These are phyloP conservation scores for Euphorbia schlechtendalii DNA, from an alignment of 441 rosid species.

Conservation along the genomic window DNA sequence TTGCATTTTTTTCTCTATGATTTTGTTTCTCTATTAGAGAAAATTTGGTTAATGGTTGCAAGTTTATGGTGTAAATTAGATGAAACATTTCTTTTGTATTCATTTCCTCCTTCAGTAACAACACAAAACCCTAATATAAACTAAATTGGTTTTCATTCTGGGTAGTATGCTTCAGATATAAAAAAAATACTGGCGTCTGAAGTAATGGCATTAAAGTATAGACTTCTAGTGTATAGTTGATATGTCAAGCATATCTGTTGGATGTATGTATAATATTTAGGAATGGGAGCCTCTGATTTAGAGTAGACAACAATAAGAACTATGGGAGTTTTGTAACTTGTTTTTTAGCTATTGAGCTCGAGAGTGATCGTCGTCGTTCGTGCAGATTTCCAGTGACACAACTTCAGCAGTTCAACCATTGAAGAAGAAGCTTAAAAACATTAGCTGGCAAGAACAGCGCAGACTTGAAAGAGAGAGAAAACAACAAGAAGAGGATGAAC, in stretches of 20 bases:
- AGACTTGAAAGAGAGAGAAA: conserved; percentile 66
- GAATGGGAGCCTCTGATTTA: neutral
- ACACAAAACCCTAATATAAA: conserved; percentile 6
- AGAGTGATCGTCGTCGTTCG: conserved; percentile 12
- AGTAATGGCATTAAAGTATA: neutral
- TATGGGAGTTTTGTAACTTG: neutral
- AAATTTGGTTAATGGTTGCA: neutral
- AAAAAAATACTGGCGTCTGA: neutral
- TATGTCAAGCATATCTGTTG: neutral
- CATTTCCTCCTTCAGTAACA: conserved; percentile 2
- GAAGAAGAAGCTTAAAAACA: conserved; percentile 53
- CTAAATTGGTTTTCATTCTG: neutral
- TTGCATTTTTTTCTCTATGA: neutral
- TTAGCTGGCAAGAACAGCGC: conserved; percentile 69
- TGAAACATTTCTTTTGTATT: neutral
- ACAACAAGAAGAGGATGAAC: conserved; percentile 75
- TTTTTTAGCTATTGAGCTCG: conserved; percentile 6
- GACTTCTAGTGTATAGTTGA: neutral
- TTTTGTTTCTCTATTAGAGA: neutral
- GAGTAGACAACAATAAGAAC: neutral
- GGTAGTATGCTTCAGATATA: neutral
- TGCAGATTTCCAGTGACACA: conserved; percentile 36
- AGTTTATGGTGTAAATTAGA: neutral
- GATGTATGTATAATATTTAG: neutral
- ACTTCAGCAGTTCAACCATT: conserved; percentile 33